These are phyloP conservation scores for Astrothelium macrocarpum DNA, from an alignment of 495 filamentous ascomycete genomes.

Conservation along the genomic window DNA sequence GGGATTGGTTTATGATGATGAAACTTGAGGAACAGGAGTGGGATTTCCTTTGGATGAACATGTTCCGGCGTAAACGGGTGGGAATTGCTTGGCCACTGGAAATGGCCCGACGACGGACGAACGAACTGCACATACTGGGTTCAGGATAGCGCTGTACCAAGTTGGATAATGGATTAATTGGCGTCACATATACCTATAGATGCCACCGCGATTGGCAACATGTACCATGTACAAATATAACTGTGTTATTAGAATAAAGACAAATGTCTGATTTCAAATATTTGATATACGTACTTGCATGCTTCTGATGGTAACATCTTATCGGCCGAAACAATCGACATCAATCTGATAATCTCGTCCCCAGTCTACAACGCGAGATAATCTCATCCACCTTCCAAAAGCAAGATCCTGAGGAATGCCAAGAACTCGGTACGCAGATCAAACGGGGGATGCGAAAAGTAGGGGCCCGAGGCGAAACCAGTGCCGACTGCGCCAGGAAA, in stretches of 20 bases:
- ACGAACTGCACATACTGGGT: background rate
- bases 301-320: background rate
- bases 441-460: background rate
- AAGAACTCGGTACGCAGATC: background rate
- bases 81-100: background rate
- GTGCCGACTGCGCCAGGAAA: background rate
- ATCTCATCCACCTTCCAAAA: too few relatives aligned
- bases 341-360: too few relatives aligned
- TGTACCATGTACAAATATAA: background rate
- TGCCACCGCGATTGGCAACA: background rate
- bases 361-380: too few relatives aligned
- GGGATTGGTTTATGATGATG: conserved; percentile 3
- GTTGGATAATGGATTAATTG: background rate
- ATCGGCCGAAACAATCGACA: background rate
- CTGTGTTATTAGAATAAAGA: background rate
- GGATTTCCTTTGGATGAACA: background rate
- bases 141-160: background rate
- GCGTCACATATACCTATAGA: conserved; percentile 5
- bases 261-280: background rate
- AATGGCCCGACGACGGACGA: background rate
- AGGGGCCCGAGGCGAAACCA: background rate
- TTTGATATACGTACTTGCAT: background rate
- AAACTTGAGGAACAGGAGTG: background rate
- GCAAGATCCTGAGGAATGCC: too few relatives aligned
- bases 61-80: background rate